phyloP scores from a whole-genome alignment of 2,329 filamentous ascomycete species.

The Colletotrichum sp. region DNA sequence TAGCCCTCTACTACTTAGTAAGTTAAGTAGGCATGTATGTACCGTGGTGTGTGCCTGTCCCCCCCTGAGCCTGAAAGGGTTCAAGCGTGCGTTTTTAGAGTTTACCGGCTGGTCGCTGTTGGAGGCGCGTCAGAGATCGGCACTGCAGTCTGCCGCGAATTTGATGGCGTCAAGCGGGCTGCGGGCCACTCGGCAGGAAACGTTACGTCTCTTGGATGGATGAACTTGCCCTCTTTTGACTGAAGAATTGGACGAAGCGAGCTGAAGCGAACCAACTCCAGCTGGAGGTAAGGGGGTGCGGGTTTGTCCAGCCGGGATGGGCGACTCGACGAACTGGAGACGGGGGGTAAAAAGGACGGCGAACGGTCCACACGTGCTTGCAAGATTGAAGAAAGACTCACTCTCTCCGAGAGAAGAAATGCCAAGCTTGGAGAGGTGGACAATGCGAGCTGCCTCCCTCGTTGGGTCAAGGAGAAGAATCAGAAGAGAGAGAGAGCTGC shows the following conservation, averaged over 20 bases:
- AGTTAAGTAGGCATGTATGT: neutral
- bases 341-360: neutral
- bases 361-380: neutral
- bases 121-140: slow-evolving; percentile 6
- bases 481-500: neutral
- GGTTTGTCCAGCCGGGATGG: neutral
- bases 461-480: neutral
- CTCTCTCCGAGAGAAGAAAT: neutral
- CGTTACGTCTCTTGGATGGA: neutral
- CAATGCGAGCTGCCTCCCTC: neutral
- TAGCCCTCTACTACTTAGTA: neutral
- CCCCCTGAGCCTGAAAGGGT: slow-evolving; percentile 9
- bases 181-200: neutral
- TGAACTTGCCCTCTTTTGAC: neutral
- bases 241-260: neutral
- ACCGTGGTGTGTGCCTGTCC: neutral
- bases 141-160: neutral
- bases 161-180: slow-evolving; percentile 7
- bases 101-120: slow-evolving; percentile 9
- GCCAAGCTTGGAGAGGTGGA: neutral
- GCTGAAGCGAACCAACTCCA: neutral
- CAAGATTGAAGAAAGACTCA: neutral
- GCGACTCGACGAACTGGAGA: neutral
- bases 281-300: neutral
- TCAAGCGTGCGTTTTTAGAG: slow-evolving; percentile 17